Evolutionary conservation across 1,284 basidiomycete genomes (phyloP), one percentile per base, ranked within the genome.

Genomic region (Malassezia obtusa): DNA sequence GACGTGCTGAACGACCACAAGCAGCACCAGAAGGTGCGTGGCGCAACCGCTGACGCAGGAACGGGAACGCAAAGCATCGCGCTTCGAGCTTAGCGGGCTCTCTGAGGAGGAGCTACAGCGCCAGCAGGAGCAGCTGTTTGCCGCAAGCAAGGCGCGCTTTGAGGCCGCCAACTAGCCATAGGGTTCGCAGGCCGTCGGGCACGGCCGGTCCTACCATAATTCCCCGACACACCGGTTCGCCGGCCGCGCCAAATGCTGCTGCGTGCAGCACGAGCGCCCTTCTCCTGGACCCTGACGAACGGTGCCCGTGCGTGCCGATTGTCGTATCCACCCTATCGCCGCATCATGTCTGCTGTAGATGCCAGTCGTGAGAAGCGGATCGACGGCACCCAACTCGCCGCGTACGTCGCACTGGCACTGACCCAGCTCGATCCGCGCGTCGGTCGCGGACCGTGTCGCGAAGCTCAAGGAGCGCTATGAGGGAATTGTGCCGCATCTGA

Each of bases 1-100:
- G 85, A 86, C 64, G 90, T 95, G 22, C 77, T 94, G 52, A 84
- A 88, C 68, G 91, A 95, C 67, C 90, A 95, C 74, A 95, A 96
- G 71, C 87, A 90, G 71, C 85, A 89, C 60, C 86, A 87, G 74
- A 95, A 91, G 81, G 75, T 74, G 24, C 37, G 50, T 44, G n/a
- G 15, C 17, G 19, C 9, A 11, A 11, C 4, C 24, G n/a, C 40
- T 43, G 24, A 43, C 40, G 25, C 45, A 58, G 62, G 62, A 66
- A 47, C 67, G 54, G 60, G 85, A 84, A 85, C 88, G 71, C 81
- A 87, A 67, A 84, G 89, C 64, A 11, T 61, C 59, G 0, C 49
- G 65, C 32, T 67, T 89, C 66, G 87, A 90, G 68, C 83, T 85
- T 59, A 89, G 87, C 39, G 92, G 91, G 25, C 79, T 95, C 76